Base-by-base conservation (phyloP, 768 basidiomycete species). In the Pisolithus microcarpus region DNA sequence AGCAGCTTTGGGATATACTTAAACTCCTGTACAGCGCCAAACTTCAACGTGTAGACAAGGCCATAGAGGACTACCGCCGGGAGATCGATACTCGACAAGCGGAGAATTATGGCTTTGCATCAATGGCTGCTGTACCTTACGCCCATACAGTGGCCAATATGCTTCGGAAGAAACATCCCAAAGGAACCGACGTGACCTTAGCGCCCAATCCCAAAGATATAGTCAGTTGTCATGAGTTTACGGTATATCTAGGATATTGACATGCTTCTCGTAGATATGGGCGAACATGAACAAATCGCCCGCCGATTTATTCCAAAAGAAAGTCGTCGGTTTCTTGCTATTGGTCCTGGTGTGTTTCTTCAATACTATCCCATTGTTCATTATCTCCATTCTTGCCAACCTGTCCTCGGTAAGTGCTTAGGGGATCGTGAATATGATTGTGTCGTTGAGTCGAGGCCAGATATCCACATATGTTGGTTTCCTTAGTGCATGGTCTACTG, bases 191-290 rank as follows among this genome's bases (percentile, higher is more conserved):
- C 8, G 79, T 95, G 50, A 66, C 72, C 23, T 71, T 92, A 45
- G 92, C 91, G 2, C 91, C 91, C 1, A 90, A 91, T 64, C 91
- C 91, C 16, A 90, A 87, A 62, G 91, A 92, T 63, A 87, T 92
- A 51, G 87, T 90, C 56, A 52, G 80, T 70, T 43, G 34, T 45
- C 31, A 13, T 10, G 21, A 46, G 2, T 34, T 13, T 18, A 31
- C 5, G 4, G 16, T 34, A 8, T 11, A 28, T 15, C 16, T 53
- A 8, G 43, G 7, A 47, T 45, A 39, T 18, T 18, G 31, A 15
- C 18, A 38, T 1, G 19, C 40, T 38, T 26, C 11, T 9, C 5
- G 30, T 53, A 90, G 87, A 83, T 97, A 46, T 99, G 96, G 96
- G 70, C 76, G 40, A 99, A 99, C 65, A 77, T 98, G 73, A 84